Evolutionary conservation across 2,329 filamentous ascomycete species (phyloP).

Genomic region (Aspergillus sp.): DNA sequence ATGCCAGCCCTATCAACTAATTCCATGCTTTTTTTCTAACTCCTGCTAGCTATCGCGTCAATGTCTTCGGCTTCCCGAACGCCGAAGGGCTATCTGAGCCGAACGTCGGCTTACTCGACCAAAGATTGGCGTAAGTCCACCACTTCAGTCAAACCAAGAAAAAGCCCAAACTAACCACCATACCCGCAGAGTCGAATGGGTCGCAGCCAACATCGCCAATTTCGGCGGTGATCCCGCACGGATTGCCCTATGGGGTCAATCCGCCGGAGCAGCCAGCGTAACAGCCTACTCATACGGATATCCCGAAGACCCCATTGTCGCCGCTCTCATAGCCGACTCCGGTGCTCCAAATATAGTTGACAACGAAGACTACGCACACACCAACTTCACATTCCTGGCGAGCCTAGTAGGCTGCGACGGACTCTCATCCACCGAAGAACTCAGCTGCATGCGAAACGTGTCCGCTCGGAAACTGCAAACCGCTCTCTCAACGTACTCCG

Average conservation of each 20-base stretch:
- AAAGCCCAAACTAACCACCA: not conserved
- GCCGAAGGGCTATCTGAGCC: slow-evolving; percentile 15
- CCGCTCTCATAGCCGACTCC: not conserved
- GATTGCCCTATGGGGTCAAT: slow-evolving; percentile 13
- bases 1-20: not conserved
- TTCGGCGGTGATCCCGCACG: slow-evolving; percentile 12
- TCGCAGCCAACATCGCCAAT: slow-evolving; percentile 11
- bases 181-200: slow-evolving; percentile 10
- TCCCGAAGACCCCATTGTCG: slow-evolving; percentile 2
- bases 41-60: slow-evolving; percentile 19
- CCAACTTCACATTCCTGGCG: not conserved
- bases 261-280: slow-evolving; percentile 7
- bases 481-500: not conserved
- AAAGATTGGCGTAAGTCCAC: slow-evolving; percentile 9
- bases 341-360: not conserved
- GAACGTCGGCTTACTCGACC: slow-evolving; percentile 22
- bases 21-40: not conserved
- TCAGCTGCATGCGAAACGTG: not conserved
- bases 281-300: slow-evolving; percentile 11
- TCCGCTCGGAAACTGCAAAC: not conserved
- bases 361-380: not conserved
- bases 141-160: not conserved
- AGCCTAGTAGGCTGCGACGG: not conserved
- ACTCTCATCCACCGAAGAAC: not conserved
- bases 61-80: slow-evolving; percentile 24